phyloP scores from a whole-genome alignment of 2,329 filamentous ascomycete genomes.

The Fusarium lateritium region DNA sequence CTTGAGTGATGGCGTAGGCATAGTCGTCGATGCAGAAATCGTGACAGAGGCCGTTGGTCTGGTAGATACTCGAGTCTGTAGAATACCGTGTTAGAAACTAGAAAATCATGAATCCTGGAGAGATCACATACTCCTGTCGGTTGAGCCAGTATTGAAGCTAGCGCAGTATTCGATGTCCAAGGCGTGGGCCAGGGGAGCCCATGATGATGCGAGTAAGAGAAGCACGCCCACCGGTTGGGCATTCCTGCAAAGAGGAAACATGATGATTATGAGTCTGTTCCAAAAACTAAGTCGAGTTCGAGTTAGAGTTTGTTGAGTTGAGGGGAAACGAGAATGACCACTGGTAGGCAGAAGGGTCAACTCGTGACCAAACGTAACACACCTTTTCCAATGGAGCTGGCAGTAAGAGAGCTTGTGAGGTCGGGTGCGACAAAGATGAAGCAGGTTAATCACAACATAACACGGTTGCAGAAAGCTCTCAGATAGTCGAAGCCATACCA shows the following conservation, averaged over 20 bases:
- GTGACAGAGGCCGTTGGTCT: conserved; percentile 79
- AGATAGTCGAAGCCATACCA: conserved; percentile 47
- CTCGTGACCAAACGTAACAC: conserved; percentile 23
- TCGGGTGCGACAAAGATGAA: conserved; percentile 42
- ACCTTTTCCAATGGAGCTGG: conserved; percentile 43
- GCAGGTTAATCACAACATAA: conserved; percentile 46
- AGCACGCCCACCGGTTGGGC: conserved; percentile 40
- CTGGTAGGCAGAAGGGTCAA: neutral
- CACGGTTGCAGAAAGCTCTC: conserved; percentile 37
- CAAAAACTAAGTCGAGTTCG: conserved; percentile 21
- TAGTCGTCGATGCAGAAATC: conserved; percentile 70
- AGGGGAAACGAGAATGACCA: conserved; percentile 2
- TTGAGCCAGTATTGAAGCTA: conserved; percentile 55
- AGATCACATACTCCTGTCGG: conserved; percentile 51
- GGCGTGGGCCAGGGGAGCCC: conserved; percentile 44
- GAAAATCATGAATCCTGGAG: too few species aligned
- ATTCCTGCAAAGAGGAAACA: conserved; percentile 44
- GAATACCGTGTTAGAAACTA: conserved; percentile 1
- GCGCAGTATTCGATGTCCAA: conserved; percentile 55
- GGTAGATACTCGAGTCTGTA: conserved; percentile 69
- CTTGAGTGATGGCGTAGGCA: conserved; percentile 79
- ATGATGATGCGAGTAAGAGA: conserved; percentile 47
- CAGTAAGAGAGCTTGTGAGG: conserved; percentile 32
- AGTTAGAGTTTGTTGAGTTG: conserved; percentile 26
- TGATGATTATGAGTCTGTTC: conserved; percentile 36